Evolutionary conservation across 352 stramenopile genomes (phyloP), one percentile per base, ranked within the genome.

Genomic region (Pythium chondricola): DNA sequence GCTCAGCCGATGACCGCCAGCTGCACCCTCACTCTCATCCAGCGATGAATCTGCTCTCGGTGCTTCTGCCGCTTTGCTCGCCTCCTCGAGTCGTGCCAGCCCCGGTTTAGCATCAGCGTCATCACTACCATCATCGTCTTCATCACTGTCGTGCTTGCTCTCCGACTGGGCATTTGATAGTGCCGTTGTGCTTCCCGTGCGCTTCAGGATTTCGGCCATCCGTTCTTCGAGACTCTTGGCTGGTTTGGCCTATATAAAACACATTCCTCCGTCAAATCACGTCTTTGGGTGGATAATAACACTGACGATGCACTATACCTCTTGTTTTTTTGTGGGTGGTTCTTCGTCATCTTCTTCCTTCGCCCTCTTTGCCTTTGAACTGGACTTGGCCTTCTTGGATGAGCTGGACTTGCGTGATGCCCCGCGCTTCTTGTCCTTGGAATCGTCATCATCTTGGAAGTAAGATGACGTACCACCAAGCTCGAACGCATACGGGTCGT

Each of bases 401-500:
- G 13, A 17, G 16, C 22, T 36, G n/a, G 27, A 41, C 13, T 47
- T 26, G 26, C 35, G 14, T 45, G 32, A 22, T 54, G 43, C 36
- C 56, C 42, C 18, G 61, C 36, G n/a, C 2, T 42, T 31, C 17
- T 38, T 29, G 5, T 54, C 52, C 0, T 71, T 49, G 1, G 70
- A 44, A 4, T 74, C 49, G 8, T 71, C 53, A 32, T 58, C 47
- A n/a, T 36, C 51, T 6, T 36, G 21, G 2, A 49, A 39, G 47
- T 71, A 56, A 22, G 65, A 63, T 6, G 67, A 56, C 11, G 63
- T 45, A 2, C 45, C 30, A 36, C 57, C 67, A 40, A 92, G 68
- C 20, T 89, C 75, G 61, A 89, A 92, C 14, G 67, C 67, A 36
- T 89, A 92, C 25, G 81, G 81, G 56, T 92, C 81, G 32, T 58